phyloP scores from a whole-genome alignment of 768 basidiomycete genomes.

The Psilocybe azurescens region DNA sequence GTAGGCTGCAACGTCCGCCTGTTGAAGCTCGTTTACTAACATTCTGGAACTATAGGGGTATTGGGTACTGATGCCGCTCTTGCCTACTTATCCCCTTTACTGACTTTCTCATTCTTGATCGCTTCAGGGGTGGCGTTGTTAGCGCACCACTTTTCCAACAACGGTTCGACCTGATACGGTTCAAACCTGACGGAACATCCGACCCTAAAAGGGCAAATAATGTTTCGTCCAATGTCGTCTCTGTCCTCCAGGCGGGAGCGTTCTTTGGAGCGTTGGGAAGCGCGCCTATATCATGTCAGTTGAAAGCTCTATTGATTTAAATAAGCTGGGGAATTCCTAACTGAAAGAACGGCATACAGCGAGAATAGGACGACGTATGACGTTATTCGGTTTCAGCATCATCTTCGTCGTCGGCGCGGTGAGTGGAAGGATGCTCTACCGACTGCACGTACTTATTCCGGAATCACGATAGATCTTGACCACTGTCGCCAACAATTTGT shows the following conservation, averaged over 20 bases:
- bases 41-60: constrained; percentile 23
- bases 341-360: constrained; percentile 39
- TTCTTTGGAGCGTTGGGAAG: constrained; percentile 87
- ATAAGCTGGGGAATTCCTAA: neutral
- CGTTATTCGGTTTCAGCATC: constrained; percentile 62
- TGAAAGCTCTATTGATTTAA: neutral
- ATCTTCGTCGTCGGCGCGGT: constrained; percentile 80
- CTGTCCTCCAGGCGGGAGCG: constrained; percentile 85
- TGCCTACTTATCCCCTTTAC: neutral
- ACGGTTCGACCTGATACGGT: constrained; percentile 59
- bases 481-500: constrained; percentile 66
- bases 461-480: constrained; percentile 60
- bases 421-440: constrained; percentile 24
- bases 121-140: constrained; percentile 73
- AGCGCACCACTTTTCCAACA: constrained; percentile 61
- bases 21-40: neutral
- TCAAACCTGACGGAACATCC: constrained; percentile 43
- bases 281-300: constrained; percentile 70
- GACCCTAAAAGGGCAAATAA: constrained; percentile 45
- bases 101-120: neutral
- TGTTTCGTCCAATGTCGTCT: constrained; percentile 85
- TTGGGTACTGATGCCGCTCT: constrained; percentile 21
- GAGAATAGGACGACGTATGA: constrained; percentile 67
- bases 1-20: constrained; percentile 42
- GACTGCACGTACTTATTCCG: neutral